Evolutionary conservation across 1,139 yeast species (phyloP).

Genomic region (Candida buenavistaensis): DNA sequence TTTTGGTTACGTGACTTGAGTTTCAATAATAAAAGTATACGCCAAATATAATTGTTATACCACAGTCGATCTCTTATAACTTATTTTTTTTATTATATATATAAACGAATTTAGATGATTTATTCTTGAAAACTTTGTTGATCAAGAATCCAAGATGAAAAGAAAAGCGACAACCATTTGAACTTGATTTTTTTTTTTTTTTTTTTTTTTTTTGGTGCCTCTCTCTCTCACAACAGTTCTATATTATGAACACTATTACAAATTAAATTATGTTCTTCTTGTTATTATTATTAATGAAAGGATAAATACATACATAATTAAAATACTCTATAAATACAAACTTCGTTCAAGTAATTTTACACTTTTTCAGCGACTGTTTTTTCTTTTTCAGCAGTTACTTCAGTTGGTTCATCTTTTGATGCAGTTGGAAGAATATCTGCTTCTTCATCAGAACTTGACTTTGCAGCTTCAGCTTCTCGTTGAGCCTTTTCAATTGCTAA

Average conservation of each 20-base stretch:
- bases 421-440: background rate
- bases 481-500: slow-evolving; percentile 26
- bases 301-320: too few species aligned
- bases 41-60: too few species aligned
- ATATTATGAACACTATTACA: too few species aligned
- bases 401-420: background rate
- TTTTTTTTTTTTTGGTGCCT: background rate
- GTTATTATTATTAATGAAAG: too few species aligned
- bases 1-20: too few species aligned
- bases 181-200: background rate
- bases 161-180: background rate
- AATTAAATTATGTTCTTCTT: background rate
- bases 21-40: too few species aligned
- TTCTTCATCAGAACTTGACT: background rate
- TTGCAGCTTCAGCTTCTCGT: slow-evolving; percentile 11
- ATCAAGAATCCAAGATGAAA: background rate
- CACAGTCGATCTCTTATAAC: too few species aligned
- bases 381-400: background rate
- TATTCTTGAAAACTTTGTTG: background rate
- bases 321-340: too few species aligned
- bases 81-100: too few species aligned
- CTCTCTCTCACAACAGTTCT: too few species aligned
- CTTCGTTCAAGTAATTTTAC: too few species aligned
- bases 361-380: slow-evolving; percentile 1
- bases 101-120: background rate